Evolutionary conservation across 169 alveolate species (phyloP).

Genomic region (Babesia bovis): DNA sequence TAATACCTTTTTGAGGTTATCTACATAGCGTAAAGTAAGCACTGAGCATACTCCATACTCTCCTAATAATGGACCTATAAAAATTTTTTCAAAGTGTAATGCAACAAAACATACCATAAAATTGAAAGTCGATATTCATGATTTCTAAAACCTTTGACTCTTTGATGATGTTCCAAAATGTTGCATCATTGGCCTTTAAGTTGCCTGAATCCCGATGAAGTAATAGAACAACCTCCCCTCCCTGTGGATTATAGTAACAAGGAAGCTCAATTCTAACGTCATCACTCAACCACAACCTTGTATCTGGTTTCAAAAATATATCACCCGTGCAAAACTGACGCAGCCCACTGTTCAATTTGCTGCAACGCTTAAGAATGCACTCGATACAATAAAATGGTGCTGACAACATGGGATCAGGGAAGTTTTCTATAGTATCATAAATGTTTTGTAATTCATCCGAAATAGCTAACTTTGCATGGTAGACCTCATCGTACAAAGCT

Average conservation of each 20-base stretch:
- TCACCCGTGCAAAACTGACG: slow-evolving; percentile 26
- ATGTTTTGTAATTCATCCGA: not conserved
- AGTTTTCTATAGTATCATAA: slow-evolving; percentile 1
- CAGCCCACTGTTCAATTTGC: not conserved
- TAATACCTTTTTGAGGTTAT: slow-evolving; percentile 4
- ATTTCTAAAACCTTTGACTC: not conserved
- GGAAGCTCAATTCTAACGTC: not conserved
- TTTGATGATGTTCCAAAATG: not conserved
- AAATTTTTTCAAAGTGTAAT: not conserved
- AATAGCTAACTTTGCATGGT: slow-evolving; percentile 23
- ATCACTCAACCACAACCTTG: slow-evolving; percentile 32
- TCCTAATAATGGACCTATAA: slow-evolving; percentile 10
- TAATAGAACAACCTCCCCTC: slow-evolving; percentile 44
- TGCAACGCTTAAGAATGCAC: slow-evolving; percentile 29
- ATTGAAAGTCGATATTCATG: slow-evolving; percentile 20
- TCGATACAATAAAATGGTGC: slow-evolving; percentile 39
- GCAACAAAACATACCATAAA: slow-evolving; percentile 7
- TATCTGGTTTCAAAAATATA: slow-evolving; percentile 3
- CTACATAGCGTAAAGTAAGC: slow-evolving; percentile 5
- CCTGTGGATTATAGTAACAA: slow-evolving; percentile 23
- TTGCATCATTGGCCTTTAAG: slow-evolving; percentile 9
- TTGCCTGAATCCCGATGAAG: not conserved
- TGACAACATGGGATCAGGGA: slow-evolving; percentile 32
- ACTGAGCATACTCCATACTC: slow-evolving; percentile 17
- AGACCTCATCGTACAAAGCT: slow-evolving; percentile 18